Evolutionary conservation across 768 basidiomycete genomes (phyloP).

Genomic region (Glaciozyma martinii): DNA sequence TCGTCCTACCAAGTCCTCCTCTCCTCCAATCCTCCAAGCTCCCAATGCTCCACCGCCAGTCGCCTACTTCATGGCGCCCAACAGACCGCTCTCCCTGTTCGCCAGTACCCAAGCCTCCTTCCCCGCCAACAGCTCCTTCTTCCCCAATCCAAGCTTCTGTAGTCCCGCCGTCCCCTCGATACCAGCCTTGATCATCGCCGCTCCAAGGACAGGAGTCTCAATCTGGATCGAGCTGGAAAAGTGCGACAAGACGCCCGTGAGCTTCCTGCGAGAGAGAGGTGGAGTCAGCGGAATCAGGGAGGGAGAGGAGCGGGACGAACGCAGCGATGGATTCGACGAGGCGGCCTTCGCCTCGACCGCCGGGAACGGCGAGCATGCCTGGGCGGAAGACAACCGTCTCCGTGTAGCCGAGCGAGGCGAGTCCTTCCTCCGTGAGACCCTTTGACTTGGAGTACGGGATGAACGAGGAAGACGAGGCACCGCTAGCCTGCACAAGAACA

Average conservation of each 20-base stretch:
- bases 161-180: not conserved
- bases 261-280: not conserved
- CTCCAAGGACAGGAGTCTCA: conserved; percentile 13
- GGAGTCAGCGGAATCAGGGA: not conserved
- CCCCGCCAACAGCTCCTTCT: not conserved
- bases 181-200: conserved; percentile 12
- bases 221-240: conserved; percentile 3
- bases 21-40: no score
- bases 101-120: not conserved
- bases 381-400: conserved; percentile 67
- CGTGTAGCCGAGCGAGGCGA: conserved; percentile 59
- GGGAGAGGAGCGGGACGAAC: conserved; percentile 39
- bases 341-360: conserved; percentile 45
- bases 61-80: not conserved
- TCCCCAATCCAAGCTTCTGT: not conserved
- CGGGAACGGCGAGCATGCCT: conserved; percentile 45
- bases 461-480: conserved; percentile 5
- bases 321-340: conserved; percentile 43
- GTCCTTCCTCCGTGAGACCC: conserved; percentile 56
- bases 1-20: no score
- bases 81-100: not conserved
- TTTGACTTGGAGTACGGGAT: conserved; percentile 9
- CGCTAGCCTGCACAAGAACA: conserved; percentile 26
- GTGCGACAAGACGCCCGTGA: conserved; percentile 7
- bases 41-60: no score